Evolutionary conservation across 1,284 basidiomycete species (phyloP), one percentile per base, ranked within the genome.

Genomic region (Xanthoconium separans): DNA sequence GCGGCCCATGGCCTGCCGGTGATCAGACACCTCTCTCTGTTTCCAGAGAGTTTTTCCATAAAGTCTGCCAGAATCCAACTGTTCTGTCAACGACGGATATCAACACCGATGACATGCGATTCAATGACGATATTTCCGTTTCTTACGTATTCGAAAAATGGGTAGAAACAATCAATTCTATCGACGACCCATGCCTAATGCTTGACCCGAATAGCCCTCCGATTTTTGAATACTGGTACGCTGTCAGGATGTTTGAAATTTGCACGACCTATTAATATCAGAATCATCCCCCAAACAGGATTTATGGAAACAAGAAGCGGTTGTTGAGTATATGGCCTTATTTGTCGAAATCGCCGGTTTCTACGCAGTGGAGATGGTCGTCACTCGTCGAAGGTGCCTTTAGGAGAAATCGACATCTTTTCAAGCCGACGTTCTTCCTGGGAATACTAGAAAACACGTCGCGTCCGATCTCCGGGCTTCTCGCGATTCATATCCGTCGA

Each of bases 401-500:
- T 27, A 27, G 27, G 27, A 27, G 27, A 27, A 27, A 27, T 27
- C 27, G 27, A 5, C 27, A 27, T 27, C 27, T 27, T 27, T 27
- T 27, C 6, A 27, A 27, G 27, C 47, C 50, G 47, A 16, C 11
- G 15, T 34, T 40, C 54, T 18, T 20, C 16, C 4, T 27, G 18
- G 10, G 34, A 27, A 27, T 27, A 27, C 27, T 27, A 5, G 50
- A 60, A 47, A 44, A 45, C 5, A 34, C 34, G 29, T 41, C 54
- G 1, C 53, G 61, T 4, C 54, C 55, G 20, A 61, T 75, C 22
- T 64, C 69, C 0, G 78, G 77, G 18, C 68, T 83, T 1, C 67
- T 87, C 11, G 84, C 77, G 1, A 64, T 87, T 5, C 84, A 87
- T 57, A 62, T 85, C 29, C 80, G 84, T 1, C 71, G 84, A 22